A percentile compares a stretch with the other conserved stretches of the same genome.
These are phyloP conservation scores for Candida saitoana DNA, from an alignment of 805 yeast genomes.

Conservation along the genomic window DNA sequence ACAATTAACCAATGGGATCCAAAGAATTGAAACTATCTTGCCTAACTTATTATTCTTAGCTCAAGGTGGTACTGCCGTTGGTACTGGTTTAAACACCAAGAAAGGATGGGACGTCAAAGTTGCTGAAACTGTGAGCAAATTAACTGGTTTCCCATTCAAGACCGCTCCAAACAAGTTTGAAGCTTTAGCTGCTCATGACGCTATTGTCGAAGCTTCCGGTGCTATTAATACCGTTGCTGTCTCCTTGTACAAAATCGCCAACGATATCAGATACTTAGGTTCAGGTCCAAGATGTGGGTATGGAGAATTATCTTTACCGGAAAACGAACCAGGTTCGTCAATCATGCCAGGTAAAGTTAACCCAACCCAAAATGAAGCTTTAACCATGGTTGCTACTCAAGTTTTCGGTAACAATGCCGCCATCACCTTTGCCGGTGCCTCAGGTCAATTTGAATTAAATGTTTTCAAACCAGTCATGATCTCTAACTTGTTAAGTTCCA, in stretches of 20 bases:
- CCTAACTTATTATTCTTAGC: constrained; percentile 80
- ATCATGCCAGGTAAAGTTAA: constrained; percentile 99
- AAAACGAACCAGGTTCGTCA: constrained; percentile 98
- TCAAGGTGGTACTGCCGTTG: constrained; percentile 99
- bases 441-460: constrained; percentile 97
- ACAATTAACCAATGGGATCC: constrained; percentile 88
- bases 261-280: constrained; percentile 96
- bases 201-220: constrained; percentile 95
- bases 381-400: constrained; percentile 97
- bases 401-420: constrained; percentile 96
- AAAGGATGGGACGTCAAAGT: constrained; percentile 84
- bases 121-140: constrained; percentile 78
- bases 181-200: constrained; percentile 98
- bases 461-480: constrained; percentile 97
- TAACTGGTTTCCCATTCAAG: constrained; percentile 83
- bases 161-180: constrained; percentile 99
- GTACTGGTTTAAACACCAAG: constrained; percentile 95
- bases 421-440: constrained; percentile 95
- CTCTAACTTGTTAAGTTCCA: constrained; percentile 80
- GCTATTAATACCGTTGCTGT: constrained; percentile 93
- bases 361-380: constrained; percentile 98
- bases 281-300: constrained; percentile 99
- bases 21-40: constrained; percentile 72
- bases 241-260: constrained; percentile 92
- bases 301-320: constrained; percentile 92